Base-by-base conservation (phyloP, 345 rosid genomes). In the Ailanthus altissimus region DNA sequence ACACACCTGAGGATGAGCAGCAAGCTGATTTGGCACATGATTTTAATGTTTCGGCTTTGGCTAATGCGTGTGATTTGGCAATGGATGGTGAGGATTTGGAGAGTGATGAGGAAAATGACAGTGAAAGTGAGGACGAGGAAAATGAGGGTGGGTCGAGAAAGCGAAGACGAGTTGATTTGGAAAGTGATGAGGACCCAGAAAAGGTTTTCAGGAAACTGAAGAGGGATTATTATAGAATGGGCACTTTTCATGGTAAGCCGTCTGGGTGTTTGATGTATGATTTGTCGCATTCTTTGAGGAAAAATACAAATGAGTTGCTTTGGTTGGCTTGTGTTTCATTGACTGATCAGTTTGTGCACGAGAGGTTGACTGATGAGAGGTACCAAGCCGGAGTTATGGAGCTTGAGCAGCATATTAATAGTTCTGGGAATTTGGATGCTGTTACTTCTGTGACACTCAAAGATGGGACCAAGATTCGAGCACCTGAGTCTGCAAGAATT, bases 281-380 rank as follows among this genome's bases (percentile, higher is more conserved):
- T 64, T 80, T 96, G 49, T 91, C 98, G 0, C 93, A 96, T 79
- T 74, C 83, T 40, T 67, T 90, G 82, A 89, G 95, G 88, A 93
- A 91, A 89, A 96, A 92, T 82, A 91, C 97, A 0, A 94, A 94
- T 50, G 97, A 96, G 86, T 84, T 96, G 85, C 88, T 96, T 15
- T 96, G 99, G 98, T 72, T 96, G 77, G 97, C 99, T 81, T 96
- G 98, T 81, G 92, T 96, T 80, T 91, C 98, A 0, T 81, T 93
- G 74, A 88, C 99, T 51, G 98, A 94, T 85, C 99, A 96, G 84
- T 94, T 96, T 74, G 95, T 94, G 61, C 97, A 96, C 18, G 98
- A 92, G 89, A 89, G 97, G 83, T 72, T 96, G 54, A 92, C 98
- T 4, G 97, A 92, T 79, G 98, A 96, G 84, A 91, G 99, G 90